phyloP scores from a whole-genome alignment of 768 basidiomycete species.

The Pleurotus giganteus region DNA sequence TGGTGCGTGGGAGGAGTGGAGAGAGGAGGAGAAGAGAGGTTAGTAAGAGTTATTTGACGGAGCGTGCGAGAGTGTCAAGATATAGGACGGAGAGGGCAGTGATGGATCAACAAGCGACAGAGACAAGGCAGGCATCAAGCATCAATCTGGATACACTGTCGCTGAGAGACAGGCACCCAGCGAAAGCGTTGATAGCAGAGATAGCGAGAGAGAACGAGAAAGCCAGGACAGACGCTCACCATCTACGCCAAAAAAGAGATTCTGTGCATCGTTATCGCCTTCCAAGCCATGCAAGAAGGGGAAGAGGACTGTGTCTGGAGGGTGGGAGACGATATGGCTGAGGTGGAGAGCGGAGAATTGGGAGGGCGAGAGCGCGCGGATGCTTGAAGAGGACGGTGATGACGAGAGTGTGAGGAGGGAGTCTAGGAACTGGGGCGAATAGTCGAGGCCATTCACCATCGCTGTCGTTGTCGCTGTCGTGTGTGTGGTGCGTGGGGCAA shows the following conservation, averaged over 20 bases:
- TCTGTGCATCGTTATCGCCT: conserved; percentile 75
- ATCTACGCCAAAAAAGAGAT: conserved; percentile 64
- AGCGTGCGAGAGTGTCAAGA: too few species aligned
- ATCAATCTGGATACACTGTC: too few species aligned
- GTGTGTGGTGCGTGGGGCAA: background rate
- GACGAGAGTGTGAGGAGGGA: conserved; percentile 16
- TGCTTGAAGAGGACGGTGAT: conserved; percentile 5
- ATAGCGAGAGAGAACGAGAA: conserved; percentile 3
- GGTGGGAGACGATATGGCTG: conserved; percentile 63
- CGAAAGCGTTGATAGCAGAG: conserved; percentile 13
- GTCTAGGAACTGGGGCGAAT: conserved; percentile 23
- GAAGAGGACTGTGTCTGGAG: conserved; percentile 80
- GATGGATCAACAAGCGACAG: too few species aligned
- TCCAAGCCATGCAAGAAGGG: conserved; percentile 90
- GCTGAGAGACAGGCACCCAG: conserved; percentile 11
- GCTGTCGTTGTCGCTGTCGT: conserved; percentile 1
- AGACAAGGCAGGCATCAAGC: too few species aligned
- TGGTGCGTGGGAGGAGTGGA: too few species aligned
- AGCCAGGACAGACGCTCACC: conserved; percentile 20
- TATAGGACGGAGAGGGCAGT: too few species aligned
- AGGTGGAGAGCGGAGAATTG: conserved; percentile 64
- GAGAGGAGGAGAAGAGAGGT: too few species aligned
- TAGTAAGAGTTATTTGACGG: too few species aligned
- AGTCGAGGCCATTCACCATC: conserved; percentile 19
- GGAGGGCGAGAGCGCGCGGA: conserved; percentile 32